Conservation (phyloP, 345 rosid species). For the Hypericum androsaemum region DNA sequence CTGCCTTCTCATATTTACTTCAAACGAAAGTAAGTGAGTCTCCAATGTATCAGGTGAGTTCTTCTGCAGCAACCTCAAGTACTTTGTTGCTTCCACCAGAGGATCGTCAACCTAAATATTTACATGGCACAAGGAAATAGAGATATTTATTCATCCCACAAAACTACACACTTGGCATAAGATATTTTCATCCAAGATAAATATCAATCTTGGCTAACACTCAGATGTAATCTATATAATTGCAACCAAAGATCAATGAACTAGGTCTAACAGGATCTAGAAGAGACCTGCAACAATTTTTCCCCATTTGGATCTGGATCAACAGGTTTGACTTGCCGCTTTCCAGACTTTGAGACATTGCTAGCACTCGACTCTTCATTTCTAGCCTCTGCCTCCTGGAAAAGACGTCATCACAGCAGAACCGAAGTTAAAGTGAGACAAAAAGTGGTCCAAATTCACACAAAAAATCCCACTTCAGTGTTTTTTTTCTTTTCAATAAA, state of each 20-base stretch:
- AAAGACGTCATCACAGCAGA: background rate
- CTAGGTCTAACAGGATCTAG: conserved; percentile 8
- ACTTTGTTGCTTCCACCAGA: conserved; percentile 79
- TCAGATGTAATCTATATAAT: background rate
- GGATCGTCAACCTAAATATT: conserved; percentile 75
- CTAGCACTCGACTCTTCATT: conserved; percentile 65
- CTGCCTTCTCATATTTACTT: conserved; percentile 88
- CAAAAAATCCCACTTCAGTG: background rate
- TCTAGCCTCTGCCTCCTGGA: conserved; percentile 87
- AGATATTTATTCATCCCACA: conserved; percentile 5
- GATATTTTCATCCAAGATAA: no score
- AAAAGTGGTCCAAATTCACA: background rate
- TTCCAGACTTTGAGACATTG: conserved; percentile 75
- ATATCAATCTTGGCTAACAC: no score
- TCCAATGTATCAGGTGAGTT: conserved; percentile 72
- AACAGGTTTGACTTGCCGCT: conserved; percentile 74
- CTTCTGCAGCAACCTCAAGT: conserved; percentile 86
- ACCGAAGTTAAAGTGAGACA: background rate
- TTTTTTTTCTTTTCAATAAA: background rate
- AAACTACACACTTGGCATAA: background rate
- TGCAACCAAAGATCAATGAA: background rate
- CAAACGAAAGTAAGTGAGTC: conserved; percentile 92
- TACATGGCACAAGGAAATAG: conserved; percentile 11
- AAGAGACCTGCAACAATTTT: conserved; percentile 73
- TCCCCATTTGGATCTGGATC: conserved; percentile 96